Evolutionary conservation across 345 rosid species (phyloP), one percentile per base, ranked within the genome.

Genomic region (Microthlaspi erraticum): DNA sequence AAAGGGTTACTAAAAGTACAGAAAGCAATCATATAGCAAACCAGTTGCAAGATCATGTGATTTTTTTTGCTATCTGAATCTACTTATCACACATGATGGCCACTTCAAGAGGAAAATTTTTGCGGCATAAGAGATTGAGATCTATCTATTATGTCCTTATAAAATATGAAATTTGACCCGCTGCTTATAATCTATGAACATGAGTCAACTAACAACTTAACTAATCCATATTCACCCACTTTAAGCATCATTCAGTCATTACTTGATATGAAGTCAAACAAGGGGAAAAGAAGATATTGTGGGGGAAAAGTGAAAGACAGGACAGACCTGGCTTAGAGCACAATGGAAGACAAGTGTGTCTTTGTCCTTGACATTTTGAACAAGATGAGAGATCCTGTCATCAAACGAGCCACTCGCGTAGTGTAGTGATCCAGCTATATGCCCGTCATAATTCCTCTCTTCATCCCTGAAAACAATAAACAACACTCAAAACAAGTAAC

Each of bases 271-370:
- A 62, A 52, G 9, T 12, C 56, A 18, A 53, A 43, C 49, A 33
- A 51, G 17, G 11, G 14, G 37, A 60, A 71, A 50, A 12, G 0
- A 55, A 10, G 48, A 64, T 36, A 52, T 1, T n/a, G 34, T 19
- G 20, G 39, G 50, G 16, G 26, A 10, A 29, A 18, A 6, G 26
- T 31, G 62, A 4, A 29, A 42, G 29, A 23, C 62, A 55, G 52
- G 29, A 23, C 62, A 55, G 52, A 93, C 97, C 97, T 93, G 96
- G 86, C 98, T 93, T 64, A 93, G 65, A 76, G 98, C 96, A 75
- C 98, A 93, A 60, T 93, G 97, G 74, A 93, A 93, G 64, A 93
- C 96, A 63, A 93, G 88, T 56, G 98, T 93, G 73, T 93, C 97
- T 82, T 91, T 93, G 36, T 91, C 96, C 69, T 85, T 82, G 55